Conservation (phyloP, 2,329 filamentous ascomycete species). For the Nemania serpens region DNA sequence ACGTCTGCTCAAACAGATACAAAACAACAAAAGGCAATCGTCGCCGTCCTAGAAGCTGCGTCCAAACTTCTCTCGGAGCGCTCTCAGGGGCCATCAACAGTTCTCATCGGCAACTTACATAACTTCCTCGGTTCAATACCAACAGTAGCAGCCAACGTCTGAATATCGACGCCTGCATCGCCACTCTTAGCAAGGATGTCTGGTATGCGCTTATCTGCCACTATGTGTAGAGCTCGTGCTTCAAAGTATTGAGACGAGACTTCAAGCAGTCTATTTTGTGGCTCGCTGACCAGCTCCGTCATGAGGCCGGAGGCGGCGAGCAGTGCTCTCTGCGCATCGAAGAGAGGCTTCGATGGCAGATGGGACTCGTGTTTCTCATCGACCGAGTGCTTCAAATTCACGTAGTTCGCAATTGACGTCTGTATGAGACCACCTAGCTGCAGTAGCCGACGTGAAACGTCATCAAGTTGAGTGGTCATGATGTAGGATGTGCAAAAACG, state of each 20-base stretch:
- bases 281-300: conserved; percentile 43
- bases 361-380: neutral
- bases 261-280: conserved; percentile 40
- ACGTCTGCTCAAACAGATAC: neutral
- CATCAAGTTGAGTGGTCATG: conserved; percentile 19
- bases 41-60: neutral
- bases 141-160: conserved; percentile 32
- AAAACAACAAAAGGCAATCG: no score
- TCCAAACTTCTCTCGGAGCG: neutral
- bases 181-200: conserved; percentile 40
- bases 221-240: conserved; percentile 42
- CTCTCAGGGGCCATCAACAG: neutral
- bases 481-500: neutral
- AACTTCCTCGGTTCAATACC: conserved; percentile 41
- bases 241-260: conserved; percentile 44
- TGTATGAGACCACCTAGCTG: conserved; percentile 31
- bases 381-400: conserved; percentile 10
- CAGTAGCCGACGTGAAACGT: conserved; percentile 19
- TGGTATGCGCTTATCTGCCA: conserved; percentile 41
- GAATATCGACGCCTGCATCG: conserved; percentile 34
- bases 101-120: conserved; percentile 27
- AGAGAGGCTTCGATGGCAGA: conserved; percentile 31
- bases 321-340: conserved; percentile 42
- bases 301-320: conserved; percentile 42
- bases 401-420: conserved; percentile 19